phyloP scores from a whole-genome alignment of 2,329 filamentous ascomycete species.

The Trichoderma guizhouense region DNA sequence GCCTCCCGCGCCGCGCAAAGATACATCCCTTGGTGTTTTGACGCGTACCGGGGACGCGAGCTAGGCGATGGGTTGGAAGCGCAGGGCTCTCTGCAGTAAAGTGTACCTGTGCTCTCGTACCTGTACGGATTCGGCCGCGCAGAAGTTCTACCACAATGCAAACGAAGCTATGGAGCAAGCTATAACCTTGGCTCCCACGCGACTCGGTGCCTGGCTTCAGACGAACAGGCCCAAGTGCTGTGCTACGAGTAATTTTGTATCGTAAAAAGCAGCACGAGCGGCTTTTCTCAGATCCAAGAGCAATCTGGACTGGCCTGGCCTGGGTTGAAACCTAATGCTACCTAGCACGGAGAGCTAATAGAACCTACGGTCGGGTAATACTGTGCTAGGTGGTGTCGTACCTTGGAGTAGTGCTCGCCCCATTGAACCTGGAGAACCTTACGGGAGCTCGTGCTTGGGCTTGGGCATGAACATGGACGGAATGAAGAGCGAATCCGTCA shows the following conservation, averaged over 20 bases:
- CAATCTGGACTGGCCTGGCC: background rate
- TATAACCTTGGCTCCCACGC: constrained; percentile 5
- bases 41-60: constrained; percentile 10
- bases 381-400: too few species aligned
- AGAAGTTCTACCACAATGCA: constrained; percentile 3
- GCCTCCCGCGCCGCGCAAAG: background rate
- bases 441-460: background rate
- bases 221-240: background rate
- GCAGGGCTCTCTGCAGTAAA: constrained; percentile 2
- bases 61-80: background rate
- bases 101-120: background rate
- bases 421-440: background rate
- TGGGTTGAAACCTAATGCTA: background rate
- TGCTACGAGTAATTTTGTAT: background rate
- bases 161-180: constrained; percentile 12
- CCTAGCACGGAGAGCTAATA: background rate
- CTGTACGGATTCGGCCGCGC: constrained; percentile 4
- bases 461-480: background rate
- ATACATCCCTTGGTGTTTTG: background rate
- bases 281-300: background rate
- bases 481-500: background rate
- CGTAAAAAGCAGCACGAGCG: background rate
- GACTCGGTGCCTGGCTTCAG: background rate
- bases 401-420: too few species aligned
- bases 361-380: background rate